Evolutionary conservation across 371 early-diverging fungal species (phyloP), one percentile per base, ranked within the genome.

Genomic region (Apophysomyces ossiformis): DNA sequence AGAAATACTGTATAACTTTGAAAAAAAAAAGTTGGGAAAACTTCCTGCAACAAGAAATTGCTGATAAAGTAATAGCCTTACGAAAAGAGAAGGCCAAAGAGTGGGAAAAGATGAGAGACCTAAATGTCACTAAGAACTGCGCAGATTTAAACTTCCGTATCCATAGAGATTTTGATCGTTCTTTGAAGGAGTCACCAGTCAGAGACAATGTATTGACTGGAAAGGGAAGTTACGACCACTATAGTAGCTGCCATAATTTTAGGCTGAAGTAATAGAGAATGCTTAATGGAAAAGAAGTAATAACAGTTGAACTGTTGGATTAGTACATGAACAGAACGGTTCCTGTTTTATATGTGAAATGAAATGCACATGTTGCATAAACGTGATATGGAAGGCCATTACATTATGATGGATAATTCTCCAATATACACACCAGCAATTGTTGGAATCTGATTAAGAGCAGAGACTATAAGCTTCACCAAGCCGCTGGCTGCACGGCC

Each of bases 131-230:
- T 39, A 39, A 39, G 50, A 63, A 63, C 32, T 67, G 62, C 57
- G 58, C 64, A 69, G 50, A 57, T 58, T 45, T 65, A 57, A 12
- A 54, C 47, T 44, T 32, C 63, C 36, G n/a, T 41, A 60, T 35
- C 43, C 43, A 60, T 16, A 39, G 60, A 43, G 43, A 60, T 16
- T 18, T 43, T 41, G 43, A 5, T 60, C 60, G 60, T 7, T 60
- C 60, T 60, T 44, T 39, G 44, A 39, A n/a, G 43, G 35, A 43
- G 7, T 41, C 60, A 16, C 60, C 43, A 60, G 43, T 43, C n/a
- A 39, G 43, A 60, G 60, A 43, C 41, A 59, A 7, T 46, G 46
- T 46, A 8, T 9, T n/a, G 16, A 46, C 46, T 46, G 46, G 16
- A 16, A 46, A 46, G 5, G 39, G 39, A 39, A n/a, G 39, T 39